A percentile compares a stretch with the other conserved stretches of the same genome.
phyloP scores from a whole-genome alignment of 352 stramenopile species.

The Peronospora farinosa region DNA sequence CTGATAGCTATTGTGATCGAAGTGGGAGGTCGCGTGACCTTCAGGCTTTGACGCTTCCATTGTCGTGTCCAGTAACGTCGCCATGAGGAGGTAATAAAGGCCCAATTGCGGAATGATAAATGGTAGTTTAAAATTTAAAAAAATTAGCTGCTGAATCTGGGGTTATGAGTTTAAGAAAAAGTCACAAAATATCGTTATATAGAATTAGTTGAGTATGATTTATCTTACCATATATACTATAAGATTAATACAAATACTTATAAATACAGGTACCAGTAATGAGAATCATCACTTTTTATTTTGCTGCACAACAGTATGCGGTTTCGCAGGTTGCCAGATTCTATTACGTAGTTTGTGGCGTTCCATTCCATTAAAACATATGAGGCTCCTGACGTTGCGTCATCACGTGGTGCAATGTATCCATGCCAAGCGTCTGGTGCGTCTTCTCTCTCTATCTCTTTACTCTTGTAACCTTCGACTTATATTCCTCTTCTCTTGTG shows the following conservation, averaged over 20 bases:
- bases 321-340: constrained; percentile 4
- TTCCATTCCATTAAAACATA: neutral
- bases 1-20: neutral
- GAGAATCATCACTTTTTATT: no score
- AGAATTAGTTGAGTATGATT: no score
- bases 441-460: neutral
- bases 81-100: constrained; percentile 22
- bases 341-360: neutral
- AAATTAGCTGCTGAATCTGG: neutral
- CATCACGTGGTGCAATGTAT: constrained; percentile 10
- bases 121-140: constrained; percentile 27
- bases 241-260: no score
- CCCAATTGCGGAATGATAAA: constrained; percentile 2
- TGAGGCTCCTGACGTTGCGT: constrained; percentile 9
- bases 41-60: constrained; percentile 34
- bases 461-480: neutral
- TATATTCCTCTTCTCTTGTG: neutral
- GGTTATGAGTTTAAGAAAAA: neutral
- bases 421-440: constrained; percentile 11
- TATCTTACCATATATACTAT: no score
- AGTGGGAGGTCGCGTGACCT: neutral
- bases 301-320: neutral
- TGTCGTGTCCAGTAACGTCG: constrained; percentile 34
- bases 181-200: no score
- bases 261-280: no score